Conservation (phyloP, 441 rosid species). For the Adansonia grandidieri region DNA sequence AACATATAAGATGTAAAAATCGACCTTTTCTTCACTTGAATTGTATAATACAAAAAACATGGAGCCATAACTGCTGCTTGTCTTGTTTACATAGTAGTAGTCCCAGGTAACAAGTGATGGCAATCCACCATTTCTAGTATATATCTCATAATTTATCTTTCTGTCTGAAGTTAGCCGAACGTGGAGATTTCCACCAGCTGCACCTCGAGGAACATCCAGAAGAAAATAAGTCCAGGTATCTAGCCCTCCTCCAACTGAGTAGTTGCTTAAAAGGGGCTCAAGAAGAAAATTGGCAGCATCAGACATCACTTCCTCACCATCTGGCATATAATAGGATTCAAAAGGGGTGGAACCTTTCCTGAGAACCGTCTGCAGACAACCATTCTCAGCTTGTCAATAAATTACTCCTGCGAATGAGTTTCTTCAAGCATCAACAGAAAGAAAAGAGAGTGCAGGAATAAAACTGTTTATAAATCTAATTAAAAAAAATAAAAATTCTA, state of each 20-base stretch:
- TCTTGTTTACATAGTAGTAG: conserved; percentile 74
- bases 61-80: conserved; percentile 59
- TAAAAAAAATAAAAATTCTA: conserved; percentile 8
- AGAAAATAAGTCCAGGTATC: conserved; percentile 80
- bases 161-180: conserved; percentile 59
- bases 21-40: conserved; percentile 26
- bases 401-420: conserved; percentile 27
- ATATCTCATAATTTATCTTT: conserved; percentile 64
- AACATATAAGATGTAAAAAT: conserved; percentile 23
- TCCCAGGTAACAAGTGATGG: conserved; percentile 76
- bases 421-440: conserved; percentile 37
- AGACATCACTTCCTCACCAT: conserved; percentile 51
- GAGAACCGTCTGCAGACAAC: conserved; percentile 74
- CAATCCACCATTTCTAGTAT: conserved; percentile 75
- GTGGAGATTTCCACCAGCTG: conserved; percentile 92
- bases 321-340: conserved; percentile 83
- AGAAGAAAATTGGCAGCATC: conserved; percentile 65
- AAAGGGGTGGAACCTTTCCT: conserved; percentile 68
- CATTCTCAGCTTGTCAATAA: conserved; percentile 40
- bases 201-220: conserved; percentile 77
- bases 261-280: conserved; percentile 73
- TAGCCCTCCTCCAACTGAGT: conserved; percentile 50
- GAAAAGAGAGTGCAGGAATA: conserved; percentile 20
- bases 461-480: conserved; percentile 16
- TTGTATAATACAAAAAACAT: conserved; percentile 25